Conservation (phyloP, 768 basidiomycete genomes). For the Suillus sp. region DNA sequence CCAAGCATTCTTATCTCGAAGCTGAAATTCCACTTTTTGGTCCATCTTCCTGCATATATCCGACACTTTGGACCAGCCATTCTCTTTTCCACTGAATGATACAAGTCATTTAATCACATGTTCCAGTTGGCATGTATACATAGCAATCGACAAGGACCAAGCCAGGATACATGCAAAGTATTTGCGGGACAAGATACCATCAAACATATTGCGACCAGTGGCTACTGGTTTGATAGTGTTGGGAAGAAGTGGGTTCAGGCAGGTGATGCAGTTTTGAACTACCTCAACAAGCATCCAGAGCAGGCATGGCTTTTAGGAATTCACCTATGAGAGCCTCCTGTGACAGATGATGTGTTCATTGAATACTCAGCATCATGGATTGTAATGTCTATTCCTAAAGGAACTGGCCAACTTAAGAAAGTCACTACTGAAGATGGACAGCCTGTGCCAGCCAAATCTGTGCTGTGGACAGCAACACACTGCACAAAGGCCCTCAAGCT, state of each 20-base stretch:
- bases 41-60: slow-evolving; percentile 34
- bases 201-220: slow-evolving; percentile 20
- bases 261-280: neutral
- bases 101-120: slow-evolving; percentile 32
- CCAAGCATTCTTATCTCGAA: slow-evolving; percentile 31
- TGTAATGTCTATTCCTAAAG: neutral
- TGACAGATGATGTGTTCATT: neutral
- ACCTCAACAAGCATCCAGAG: slow-evolving; percentile 10
- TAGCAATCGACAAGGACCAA: slow-evolving; percentile 9
- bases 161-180: slow-evolving; percentile 22
- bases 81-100: slow-evolving; percentile 32
- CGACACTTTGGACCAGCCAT: slow-evolving; percentile 31
- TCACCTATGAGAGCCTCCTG: neutral
- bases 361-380: neutral
- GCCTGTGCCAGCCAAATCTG: neutral
- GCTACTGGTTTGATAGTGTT: slow-evolving; percentile 16
- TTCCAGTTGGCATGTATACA: slow-evolving; percentile 28
- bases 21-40: slow-evolving; percentile 34
- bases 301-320: slow-evolving; percentile 1
- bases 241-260: slow-evolving; percentile 9
- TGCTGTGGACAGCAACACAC: neutral
- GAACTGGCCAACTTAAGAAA: neutral
- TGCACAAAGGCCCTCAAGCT: neutral
- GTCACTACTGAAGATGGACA: neutral
- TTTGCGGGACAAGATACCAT: slow-evolving; percentile 17